Evolutionary conservation across 352 stramenopile species (phyloP).

Genomic region (Phytophthora cryptogea): DNA sequence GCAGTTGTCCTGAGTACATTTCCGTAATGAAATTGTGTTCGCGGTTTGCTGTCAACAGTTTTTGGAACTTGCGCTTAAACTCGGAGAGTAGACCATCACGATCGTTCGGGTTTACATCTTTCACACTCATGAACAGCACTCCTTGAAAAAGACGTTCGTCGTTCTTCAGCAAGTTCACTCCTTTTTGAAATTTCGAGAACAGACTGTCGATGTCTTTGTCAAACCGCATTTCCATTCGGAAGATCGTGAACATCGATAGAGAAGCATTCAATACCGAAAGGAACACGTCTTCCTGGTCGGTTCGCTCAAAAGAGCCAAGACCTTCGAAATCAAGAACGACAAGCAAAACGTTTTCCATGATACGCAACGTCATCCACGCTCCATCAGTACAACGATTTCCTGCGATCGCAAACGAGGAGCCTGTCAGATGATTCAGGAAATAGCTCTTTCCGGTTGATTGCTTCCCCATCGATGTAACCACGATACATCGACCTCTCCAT

Average conservation of each 20-base stretch:
- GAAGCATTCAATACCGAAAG: conserved; percentile 74
- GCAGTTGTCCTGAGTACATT: conserved; percentile 63
- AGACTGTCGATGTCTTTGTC: conserved; percentile 78
- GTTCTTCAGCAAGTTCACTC: conserved; percentile 61
- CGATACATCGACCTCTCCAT: conserved; percentile 48
- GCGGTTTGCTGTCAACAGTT: conserved; percentile 49
- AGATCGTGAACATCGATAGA: conserved; percentile 74
- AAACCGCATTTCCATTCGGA: conserved; percentile 78
- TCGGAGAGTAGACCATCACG: conserved; percentile 49
- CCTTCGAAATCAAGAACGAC: conserved; percentile 85
- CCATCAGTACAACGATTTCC: conserved; percentile 67
- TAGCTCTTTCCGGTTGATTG: conserved; percentile 85
- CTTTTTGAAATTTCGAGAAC: conserved; percentile 74
- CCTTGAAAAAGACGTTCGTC: conserved; percentile 66
- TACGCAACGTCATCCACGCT: conserved; percentile 61
- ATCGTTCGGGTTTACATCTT: conserved; percentile 77
- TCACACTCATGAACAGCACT: conserved; percentile 70
- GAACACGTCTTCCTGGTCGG: conserved; percentile 78
- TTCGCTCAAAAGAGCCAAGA: conserved; percentile 71
- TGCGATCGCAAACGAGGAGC: conserved; percentile 74
- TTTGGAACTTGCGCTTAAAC: conserved; percentile 56
- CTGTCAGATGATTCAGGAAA: conserved; percentile 77
- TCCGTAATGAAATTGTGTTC: conserved; percentile 66
- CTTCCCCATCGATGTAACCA: conserved; percentile 69
- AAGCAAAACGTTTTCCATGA: conserved; percentile 53